Conservation (phyloP, 2,329 filamentous ascomycete species). For the Neobulgaria alba region DNA sequence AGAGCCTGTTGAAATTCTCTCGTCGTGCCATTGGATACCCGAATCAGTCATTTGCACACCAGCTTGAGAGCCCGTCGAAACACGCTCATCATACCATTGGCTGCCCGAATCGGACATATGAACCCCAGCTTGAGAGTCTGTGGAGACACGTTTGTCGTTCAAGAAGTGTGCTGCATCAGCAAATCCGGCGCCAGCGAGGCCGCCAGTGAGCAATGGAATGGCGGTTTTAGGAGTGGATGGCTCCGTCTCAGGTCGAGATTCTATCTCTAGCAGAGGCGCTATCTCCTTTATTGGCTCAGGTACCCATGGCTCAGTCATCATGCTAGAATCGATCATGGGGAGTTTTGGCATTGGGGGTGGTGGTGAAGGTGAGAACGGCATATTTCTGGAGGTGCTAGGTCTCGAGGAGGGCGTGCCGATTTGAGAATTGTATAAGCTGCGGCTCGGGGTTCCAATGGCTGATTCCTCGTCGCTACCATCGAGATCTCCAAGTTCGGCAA, state of each 20-base stretch:
- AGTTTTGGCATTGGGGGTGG: slow-evolving; percentile 42
- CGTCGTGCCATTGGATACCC: not conserved
- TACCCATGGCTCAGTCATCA: slow-evolving; percentile 52
- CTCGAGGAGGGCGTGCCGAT: slow-evolving; percentile 34
- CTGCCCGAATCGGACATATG: not conserved
- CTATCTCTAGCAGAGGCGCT: too few relatives aligned
- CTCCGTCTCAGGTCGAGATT: too few relatives aligned
- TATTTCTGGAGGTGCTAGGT: slow-evolving; percentile 26
- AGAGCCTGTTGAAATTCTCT: not conserved
- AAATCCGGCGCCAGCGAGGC: slow-evolving; percentile 13
- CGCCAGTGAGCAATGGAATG: slow-evolving; percentile 14
- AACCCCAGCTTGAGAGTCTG: not conserved
- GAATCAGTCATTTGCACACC: not conserved
- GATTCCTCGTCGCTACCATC: slow-evolving; percentile 61
- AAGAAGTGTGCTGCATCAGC: slow-evolving; percentile 1
- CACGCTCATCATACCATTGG: not conserved
- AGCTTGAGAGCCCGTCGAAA: not conserved
- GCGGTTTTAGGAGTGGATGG: slow-evolving; percentile 16
- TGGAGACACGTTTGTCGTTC: not conserved
- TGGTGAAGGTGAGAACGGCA: slow-evolving; percentile 36
- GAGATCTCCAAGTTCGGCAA: slow-evolving; percentile 80
- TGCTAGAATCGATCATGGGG: slow-evolving; percentile 49
- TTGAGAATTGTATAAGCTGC: slow-evolving; percentile 33
- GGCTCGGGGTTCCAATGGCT: slow-evolving; percentile 44
- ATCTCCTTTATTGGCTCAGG: slow-evolving; percentile 16